These are phyloP conservation scores for Avena sativa DNA, from an alignment of 176 grass and related monocot genomes.

Conservation along the genomic window DNA sequence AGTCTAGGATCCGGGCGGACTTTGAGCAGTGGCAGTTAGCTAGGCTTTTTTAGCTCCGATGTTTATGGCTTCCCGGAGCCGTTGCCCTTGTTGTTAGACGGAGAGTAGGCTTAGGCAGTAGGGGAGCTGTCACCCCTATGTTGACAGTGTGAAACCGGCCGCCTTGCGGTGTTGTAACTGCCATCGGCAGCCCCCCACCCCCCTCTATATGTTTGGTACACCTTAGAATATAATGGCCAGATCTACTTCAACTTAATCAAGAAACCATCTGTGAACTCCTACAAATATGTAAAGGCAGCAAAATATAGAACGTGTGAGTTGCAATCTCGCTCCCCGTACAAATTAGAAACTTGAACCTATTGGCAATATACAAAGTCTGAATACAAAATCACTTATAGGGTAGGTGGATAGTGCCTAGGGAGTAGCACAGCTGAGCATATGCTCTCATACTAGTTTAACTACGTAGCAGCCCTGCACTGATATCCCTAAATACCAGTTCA, in stretches of 20 bases:
- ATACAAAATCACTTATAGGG: slow-evolving; percentile 6
- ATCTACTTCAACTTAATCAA: slow-evolving; percentile 19
- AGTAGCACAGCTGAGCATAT: background rate
- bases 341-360: background rate
- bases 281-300: background rate
- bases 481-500: background rate
- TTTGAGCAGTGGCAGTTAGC: too few species aligned
- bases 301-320: slow-evolving; percentile 15
- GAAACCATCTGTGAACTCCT: background rate
- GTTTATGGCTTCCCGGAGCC: too few species aligned
- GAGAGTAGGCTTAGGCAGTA: too few species aligned
- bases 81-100: too few species aligned
- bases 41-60: too few species aligned
- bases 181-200: too few species aligned
- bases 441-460: background rate
- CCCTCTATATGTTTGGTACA: too few species aligned
- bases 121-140: too few species aligned
- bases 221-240: background rate
- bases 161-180: too few species aligned
- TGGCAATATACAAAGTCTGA: background rate
- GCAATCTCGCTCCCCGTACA: background rate
- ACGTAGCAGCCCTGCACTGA: background rate
- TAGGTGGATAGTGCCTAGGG: background rate
- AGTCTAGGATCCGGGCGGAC: too few species aligned
- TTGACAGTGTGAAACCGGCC: too few species aligned